phyloP scores from a whole-genome alignment of 345 rosid species.

The Xanthoceras sorbifolium region DNA sequence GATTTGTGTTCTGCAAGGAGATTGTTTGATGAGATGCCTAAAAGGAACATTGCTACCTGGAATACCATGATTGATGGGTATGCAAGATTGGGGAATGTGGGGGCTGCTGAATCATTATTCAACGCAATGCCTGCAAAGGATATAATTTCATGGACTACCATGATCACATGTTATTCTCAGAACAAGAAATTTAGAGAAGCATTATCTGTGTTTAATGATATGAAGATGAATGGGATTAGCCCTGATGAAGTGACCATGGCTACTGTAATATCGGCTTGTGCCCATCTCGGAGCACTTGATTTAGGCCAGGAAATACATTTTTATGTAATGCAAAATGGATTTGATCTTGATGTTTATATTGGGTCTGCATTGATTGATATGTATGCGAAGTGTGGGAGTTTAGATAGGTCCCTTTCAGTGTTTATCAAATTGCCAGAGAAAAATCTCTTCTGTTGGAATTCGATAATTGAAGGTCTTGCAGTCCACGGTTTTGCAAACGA shows the following conservation, averaged over 20 bases:
- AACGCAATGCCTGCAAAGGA: slow-evolving; percentile 63
- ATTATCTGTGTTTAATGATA: slow-evolving; percentile 51
- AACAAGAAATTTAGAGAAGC: slow-evolving; percentile 66
- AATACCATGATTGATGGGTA: slow-evolving; percentile 79
- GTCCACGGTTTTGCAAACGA: slow-evolving; percentile 65
- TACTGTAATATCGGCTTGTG: slow-evolving; percentile 77
- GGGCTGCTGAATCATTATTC: slow-evolving; percentile 54
- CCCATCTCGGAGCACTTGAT: slow-evolving; percentile 75
- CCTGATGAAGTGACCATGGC: slow-evolving; percentile 78
- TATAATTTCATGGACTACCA: slow-evolving; percentile 73
- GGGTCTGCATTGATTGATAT: slow-evolving; percentile 84
- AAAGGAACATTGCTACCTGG: slow-evolving; percentile 60
- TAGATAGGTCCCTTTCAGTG: slow-evolving; percentile 58
- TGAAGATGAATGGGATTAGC: slow-evolving; percentile 45
- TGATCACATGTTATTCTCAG: slow-evolving; percentile 70
- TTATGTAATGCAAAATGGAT: slow-evolving; percentile 47
- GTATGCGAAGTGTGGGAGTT: slow-evolving; percentile 85
- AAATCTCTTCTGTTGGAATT: slow-evolving; percentile 84
- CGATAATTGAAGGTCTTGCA: slow-evolving; percentile 77
- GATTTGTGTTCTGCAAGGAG: slow-evolving; percentile 48
- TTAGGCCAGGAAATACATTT: slow-evolving; percentile 66
- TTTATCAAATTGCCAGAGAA: slow-evolving; percentile 69
- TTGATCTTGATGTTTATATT: slow-evolving; percentile 68
- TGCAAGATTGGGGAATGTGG: slow-evolving; percentile 47
- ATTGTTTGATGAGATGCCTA: slow-evolving; percentile 58